A percentile compares a stretch with the other conserved stretches of the same genome.
Conservation (phyloP, 441 rosid species). For the Aleurites moluccanus region DNA sequence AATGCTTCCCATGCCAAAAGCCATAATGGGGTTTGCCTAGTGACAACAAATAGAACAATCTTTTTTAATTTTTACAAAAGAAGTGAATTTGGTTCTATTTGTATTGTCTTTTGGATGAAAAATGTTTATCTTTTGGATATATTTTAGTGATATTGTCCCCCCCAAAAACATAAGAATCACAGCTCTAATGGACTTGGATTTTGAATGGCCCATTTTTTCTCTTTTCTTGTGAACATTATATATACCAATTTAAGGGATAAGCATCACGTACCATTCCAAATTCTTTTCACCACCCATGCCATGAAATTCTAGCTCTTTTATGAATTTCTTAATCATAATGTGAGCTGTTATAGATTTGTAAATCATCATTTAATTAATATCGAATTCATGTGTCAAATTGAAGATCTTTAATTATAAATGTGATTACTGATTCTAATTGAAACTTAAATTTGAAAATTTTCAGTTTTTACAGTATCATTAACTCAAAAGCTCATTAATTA, state of each 20-base stretch:
- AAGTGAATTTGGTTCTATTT: conserved; percentile 6
- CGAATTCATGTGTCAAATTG: no score
- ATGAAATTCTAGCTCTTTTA: no score
- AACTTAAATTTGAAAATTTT: no score
- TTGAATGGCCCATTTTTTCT: not conserved
- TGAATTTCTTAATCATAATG: no score
- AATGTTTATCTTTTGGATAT: not conserved
- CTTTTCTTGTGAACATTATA: not conserved
- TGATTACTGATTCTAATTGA: no score
- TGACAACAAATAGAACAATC: not conserved
- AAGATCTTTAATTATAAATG: no score
- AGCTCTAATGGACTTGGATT: not conserved
- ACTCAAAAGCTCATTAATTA: no score
- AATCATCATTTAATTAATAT: no score
- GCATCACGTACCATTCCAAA: no score
- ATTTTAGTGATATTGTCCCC: not conserved
- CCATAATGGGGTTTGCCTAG: conserved; percentile 12
- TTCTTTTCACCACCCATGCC: not conserved
- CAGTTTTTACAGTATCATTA: no score
- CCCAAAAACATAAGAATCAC: not conserved
- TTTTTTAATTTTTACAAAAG: not conserved
- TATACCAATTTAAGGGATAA: not conserved
- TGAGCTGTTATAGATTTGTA: no score
- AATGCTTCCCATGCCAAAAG: conserved; percentile 11
- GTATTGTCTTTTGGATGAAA: conserved; percentile 5